Percentiles rank a stretch among this genome's conserved stretches.
phyloP scores from a whole-genome alignment of 2,329 filamentous ascomycete genomes.

The Rhinocladiella similis region DNA sequence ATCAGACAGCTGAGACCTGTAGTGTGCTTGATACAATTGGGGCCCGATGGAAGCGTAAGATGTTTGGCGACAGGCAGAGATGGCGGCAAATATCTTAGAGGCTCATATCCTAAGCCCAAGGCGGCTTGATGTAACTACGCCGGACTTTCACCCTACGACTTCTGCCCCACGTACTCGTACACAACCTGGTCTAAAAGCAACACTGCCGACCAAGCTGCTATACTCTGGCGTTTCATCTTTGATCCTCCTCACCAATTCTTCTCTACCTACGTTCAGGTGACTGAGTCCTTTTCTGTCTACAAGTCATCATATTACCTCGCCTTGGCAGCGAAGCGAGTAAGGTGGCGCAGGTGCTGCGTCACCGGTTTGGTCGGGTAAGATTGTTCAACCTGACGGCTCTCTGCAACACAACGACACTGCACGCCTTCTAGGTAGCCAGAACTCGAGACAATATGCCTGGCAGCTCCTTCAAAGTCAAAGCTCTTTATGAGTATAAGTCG shows the following conservation, averaged over 20 bases:
- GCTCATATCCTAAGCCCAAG: neutral
- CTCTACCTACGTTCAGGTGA: constrained; percentile 9
- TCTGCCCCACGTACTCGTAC: neutral
- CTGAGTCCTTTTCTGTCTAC: neutral
- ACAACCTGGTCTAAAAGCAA: neutral
- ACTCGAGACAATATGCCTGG: constrained; percentile 61
- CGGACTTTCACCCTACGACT: neutral
- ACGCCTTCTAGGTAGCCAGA: neutral
- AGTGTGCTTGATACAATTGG: no score
- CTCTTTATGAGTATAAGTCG: constrained; percentile 91
- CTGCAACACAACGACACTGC: no score
- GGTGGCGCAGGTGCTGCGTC: constrained; percentile 26
- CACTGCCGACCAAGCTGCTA: neutral
- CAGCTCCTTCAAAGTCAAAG: constrained; percentile 87
- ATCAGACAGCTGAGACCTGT: no score
- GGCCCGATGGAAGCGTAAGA: neutral
- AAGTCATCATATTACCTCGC: constrained; percentile 15
- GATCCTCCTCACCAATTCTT: neutral
- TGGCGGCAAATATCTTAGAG: neutral
- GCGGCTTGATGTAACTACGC: neutral
- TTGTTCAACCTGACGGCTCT: constrained; percentile 5
- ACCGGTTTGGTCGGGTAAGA: constrained; percentile 24
- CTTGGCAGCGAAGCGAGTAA: constrained; percentile 18
- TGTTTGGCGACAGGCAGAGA: neutral
- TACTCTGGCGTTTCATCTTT: neutral